These are phyloP conservation scores for Eucalyptus lansdowneana DNA, from an alignment of 345 rosid genomes.

Conservation along the genomic window DNA sequence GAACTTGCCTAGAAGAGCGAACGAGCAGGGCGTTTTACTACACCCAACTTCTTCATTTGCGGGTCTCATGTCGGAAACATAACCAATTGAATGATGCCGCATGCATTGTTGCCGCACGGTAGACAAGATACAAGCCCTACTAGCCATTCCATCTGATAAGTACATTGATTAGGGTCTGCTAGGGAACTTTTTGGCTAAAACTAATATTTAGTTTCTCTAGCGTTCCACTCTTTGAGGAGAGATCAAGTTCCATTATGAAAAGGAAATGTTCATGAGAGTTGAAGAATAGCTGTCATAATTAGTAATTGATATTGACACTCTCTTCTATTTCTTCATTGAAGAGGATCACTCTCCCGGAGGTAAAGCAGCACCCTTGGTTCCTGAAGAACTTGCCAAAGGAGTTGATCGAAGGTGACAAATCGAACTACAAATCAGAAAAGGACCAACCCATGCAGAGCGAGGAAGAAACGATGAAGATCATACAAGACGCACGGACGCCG, in stretches of 20 bases:
- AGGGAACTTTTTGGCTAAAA: neutral
- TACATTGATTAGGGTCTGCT: neutral
- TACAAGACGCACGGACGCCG: conserved; percentile 34
- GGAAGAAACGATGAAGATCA: conserved; percentile 21
- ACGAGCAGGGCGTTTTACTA: neutral
- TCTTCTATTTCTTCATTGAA: neutral
- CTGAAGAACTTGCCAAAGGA: conserved; percentile 50
- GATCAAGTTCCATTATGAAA: neutral
- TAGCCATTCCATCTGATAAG: neutral
- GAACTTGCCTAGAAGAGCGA: neutral
- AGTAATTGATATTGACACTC: neutral
- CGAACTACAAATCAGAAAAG: conserved; percentile 10
- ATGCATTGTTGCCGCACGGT: neutral
- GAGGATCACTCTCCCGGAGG: conserved; percentile 58
- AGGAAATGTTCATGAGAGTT: neutral
- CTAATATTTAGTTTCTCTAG: neutral
- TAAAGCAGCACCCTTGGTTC: conserved; percentile 61
- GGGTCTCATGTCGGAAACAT: neutral
- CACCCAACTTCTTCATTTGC: neutral
- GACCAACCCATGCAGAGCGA: conserved; percentile 24
- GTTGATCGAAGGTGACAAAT: conserved; percentile 36
- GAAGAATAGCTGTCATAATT: neutral
- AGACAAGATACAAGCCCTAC: neutral
- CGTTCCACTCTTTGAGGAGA: neutral
- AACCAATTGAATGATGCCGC: neutral